Evolutionary conservation across 441 rosid species (phyloP).

Genomic region (Adansonia grandidieri): DNA sequence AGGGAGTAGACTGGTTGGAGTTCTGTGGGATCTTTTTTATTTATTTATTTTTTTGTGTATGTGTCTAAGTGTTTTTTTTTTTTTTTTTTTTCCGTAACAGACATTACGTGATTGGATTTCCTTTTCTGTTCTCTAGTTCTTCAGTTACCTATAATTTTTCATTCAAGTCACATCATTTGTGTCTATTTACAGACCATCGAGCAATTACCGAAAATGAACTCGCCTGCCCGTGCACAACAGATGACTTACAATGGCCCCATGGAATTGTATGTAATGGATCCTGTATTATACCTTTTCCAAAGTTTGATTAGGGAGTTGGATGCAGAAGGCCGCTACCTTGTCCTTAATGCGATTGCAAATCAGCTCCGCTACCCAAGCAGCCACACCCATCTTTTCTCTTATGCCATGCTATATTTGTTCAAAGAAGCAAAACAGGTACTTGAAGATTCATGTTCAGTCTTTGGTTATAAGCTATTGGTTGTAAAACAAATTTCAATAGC

Average conservation of each 20-base stretch:
- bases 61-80: too few species aligned
- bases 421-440: conserved; percentile 40
- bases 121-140: neutral
- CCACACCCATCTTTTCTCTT: conserved; percentile 40
- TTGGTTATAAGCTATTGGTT: neutral
- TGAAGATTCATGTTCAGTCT: neutral
- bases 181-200: conserved; percentile 34
- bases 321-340: conserved; percentile 41
- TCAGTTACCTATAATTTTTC: neutral
- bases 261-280: conserved; percentile 25
- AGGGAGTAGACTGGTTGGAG: neutral
- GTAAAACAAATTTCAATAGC: neutral
- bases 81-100: too few species aligned
- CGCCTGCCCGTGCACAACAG: conserved; percentile 28
- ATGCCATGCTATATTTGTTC: conserved; percentile 40
- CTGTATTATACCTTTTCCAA: conserved; percentile 36
- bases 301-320: conserved; percentile 36
- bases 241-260: conserved; percentile 9
- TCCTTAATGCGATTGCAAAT: conserved; percentile 43
- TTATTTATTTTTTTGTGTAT: too few species aligned
- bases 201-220: conserved; percentile 32
- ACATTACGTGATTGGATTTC: neutral
- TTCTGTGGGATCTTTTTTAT: neutral
- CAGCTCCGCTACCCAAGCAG: conserved; percentile 46
- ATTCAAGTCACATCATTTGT: neutral